Evolutionary conservation across 2,329 filamentous ascomycete species (phyloP).

Genomic region (Ramichloridium luteum): DNA sequence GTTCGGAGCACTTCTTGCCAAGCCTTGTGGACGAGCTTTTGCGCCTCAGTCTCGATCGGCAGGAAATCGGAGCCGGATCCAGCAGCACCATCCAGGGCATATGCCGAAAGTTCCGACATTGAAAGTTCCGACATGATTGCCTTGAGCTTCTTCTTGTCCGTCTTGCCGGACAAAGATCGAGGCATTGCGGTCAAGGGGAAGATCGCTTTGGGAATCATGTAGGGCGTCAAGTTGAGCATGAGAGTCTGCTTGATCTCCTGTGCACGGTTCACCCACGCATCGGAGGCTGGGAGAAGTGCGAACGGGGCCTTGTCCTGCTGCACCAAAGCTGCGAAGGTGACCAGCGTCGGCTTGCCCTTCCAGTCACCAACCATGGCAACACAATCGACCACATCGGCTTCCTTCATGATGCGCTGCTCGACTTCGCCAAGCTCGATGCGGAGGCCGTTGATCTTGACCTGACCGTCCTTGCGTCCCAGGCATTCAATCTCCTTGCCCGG

Average conservation of each 20-base stretch:
- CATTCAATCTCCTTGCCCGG: too few relatives aligned
- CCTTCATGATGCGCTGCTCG: too few relatives aligned
- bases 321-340: too few relatives aligned
- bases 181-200: neutral
- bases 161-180: neutral
- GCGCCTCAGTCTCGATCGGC: neutral
- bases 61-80: neutral
- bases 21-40: neutral
- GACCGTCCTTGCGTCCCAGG: slow-evolving; percentile 62
- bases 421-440: slow-evolving; percentile 66
- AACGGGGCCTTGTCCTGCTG: too few relatives aligned
- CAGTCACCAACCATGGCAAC: too few relatives aligned
- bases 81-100: neutral
- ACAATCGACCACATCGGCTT: too few relatives aligned
- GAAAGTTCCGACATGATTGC: neutral
- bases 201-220: neutral
- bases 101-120: neutral
- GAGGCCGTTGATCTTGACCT: slow-evolving; percentile 67
- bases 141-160: neutral
- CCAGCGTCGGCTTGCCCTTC: too few relatives aligned
- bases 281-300: too few relatives aligned
- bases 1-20: neutral
- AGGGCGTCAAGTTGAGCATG: too few relatives aligned
- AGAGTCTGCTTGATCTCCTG: too few relatives aligned
- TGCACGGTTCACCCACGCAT: too few relatives aligned